Evolutionary conservation across 371 early-diverging fungal species (phyloP).

Genomic region (Synchytrium microbalum): DNA sequence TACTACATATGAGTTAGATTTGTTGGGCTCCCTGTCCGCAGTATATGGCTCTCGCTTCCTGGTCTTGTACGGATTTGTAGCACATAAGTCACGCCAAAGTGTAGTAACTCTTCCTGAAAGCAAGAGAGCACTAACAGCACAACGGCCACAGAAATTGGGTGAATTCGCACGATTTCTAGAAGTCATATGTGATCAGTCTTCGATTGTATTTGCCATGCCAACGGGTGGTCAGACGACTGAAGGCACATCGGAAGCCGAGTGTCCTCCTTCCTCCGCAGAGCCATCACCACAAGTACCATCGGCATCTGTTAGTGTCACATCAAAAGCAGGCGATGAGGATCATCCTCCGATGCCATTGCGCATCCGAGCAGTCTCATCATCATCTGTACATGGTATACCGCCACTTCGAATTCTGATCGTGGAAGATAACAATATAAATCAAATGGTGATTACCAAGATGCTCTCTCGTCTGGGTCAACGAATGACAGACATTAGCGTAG

Average conservation of each 20-base stretch:
- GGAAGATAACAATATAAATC: slow-evolving; percentile 20
- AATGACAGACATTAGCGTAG: neutral
- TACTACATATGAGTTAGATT: too few species aligned
- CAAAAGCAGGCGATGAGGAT: neutral
- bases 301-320: too few species aligned
- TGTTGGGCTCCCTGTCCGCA: too few species aligned
- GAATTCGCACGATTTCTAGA: neutral
- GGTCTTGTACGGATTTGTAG: too few species aligned
- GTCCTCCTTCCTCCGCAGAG: too few species aligned
- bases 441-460: slow-evolving; percentile 18
- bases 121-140: neutral
- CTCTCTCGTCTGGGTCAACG: neutral
- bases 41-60: too few species aligned
- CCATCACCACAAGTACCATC: too few species aligned
- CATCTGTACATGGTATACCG: too few species aligned
- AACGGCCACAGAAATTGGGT: neutral
- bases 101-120: neutral
- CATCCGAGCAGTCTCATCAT: too few species aligned
- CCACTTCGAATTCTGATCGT: slow-evolving; percentile 10
- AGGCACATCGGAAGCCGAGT: too few species aligned
- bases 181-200: neutral
- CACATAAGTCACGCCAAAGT: too few species aligned
- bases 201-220: neutral
- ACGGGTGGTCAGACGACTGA: slow-evolving; percentile 1
- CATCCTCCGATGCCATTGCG: neutral